phyloP scores from a whole-genome alignment of 306 rosid genomes.

The Astragalus membranaceus region DNA sequence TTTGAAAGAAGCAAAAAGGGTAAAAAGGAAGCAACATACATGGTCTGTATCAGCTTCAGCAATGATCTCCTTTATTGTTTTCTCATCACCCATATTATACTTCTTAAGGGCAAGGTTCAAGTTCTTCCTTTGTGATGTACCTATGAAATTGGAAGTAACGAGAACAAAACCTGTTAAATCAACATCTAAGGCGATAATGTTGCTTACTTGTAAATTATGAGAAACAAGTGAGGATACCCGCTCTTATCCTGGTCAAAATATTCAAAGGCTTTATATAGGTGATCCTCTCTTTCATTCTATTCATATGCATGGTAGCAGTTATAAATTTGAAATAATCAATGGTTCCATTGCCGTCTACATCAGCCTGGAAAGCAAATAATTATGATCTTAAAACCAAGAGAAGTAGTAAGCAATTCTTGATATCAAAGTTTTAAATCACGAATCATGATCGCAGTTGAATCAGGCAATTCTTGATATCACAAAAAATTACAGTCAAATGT shows the following conservation, averaged over 20 bases:
- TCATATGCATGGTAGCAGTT: too few relatives aligned
- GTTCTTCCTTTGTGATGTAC: conserved; percentile 80
- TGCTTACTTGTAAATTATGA: not conserved
- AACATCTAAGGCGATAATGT: not conserved
- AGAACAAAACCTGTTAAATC: not conserved
- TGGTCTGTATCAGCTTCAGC: conserved; percentile 91
- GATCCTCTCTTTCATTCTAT: too few relatives aligned
- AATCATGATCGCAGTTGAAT: too few relatives aligned
- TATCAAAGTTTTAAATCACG: too few relatives aligned
- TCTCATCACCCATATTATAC: conserved; percentile 90
- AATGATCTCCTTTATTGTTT: conserved; percentile 88
- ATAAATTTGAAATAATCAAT: too few relatives aligned
- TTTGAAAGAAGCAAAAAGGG: not conserved
- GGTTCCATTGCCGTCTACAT: conserved; percentile 90
- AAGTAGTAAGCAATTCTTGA: not conserved
- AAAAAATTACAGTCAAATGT: too few relatives aligned
- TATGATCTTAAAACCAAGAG: conserved; percentile 9
- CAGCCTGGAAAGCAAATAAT: conserved; percentile 62
- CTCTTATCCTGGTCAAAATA: too few relatives aligned
- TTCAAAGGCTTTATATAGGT: too few relatives aligned
- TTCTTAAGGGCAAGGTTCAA: conserved; percentile 81
- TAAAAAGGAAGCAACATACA: conserved; percentile 36
- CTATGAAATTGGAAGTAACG: conserved; percentile 38
- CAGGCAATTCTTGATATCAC: too few relatives aligned
- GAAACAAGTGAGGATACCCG: too few relatives aligned